phyloP scores from a whole-genome alignment of 176 grass and related monocot genomes.

The Juncus inflexus region DNA sequence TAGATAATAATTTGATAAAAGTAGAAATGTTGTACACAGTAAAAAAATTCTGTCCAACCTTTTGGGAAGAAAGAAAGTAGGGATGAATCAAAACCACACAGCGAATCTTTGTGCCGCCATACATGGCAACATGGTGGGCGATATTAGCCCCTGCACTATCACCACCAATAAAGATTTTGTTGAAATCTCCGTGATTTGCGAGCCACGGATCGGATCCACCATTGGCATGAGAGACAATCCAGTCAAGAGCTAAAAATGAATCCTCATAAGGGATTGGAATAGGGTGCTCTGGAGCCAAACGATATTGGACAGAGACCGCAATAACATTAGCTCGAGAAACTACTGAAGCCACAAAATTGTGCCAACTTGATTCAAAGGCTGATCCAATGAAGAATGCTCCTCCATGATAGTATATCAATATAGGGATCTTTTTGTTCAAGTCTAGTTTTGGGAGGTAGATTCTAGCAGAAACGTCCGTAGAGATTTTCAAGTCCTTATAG shows the following conservation, averaged over 20 bases:
- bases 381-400: slow-evolving; percentile 66
- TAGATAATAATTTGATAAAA: no score
- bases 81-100: slow-evolving; percentile 57
- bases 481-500: slow-evolving; percentile 37
- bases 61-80: slow-evolving; percentile 40
- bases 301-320: slow-evolving; percentile 55
- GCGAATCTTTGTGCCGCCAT: slow-evolving; percentile 42
- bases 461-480: slow-evolving; percentile 29
- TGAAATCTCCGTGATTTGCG: slow-evolving; percentile 46
- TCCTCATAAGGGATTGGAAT: slow-evolving; percentile 47
- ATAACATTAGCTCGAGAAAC: slow-evolving; percentile 35
- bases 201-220: slow-evolving; percentile 46
- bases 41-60: neutral
- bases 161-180: slow-evolving; percentile 50
- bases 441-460: slow-evolving; percentile 39
- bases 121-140: slow-evolving; percentile 57
- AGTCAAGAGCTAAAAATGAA: slow-evolving; percentile 48
- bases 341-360: slow-evolving; percentile 44
- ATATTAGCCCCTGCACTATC: slow-evolving; percentile 77
- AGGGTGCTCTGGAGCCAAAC: slow-evolving; percentile 52
- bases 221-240: slow-evolving; percentile 48
- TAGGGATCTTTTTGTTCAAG: slow-evolving; percentile 29
- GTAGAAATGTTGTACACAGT: no score
- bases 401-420: slow-evolving; percentile 54
- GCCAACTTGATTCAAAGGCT: slow-evolving; percentile 35